Evolutionary conservation across 192 early-diverging fungal species (phyloP), one percentile per base, ranked within the genome.

Genomic region (Rhizophagus prolifer): DNA sequence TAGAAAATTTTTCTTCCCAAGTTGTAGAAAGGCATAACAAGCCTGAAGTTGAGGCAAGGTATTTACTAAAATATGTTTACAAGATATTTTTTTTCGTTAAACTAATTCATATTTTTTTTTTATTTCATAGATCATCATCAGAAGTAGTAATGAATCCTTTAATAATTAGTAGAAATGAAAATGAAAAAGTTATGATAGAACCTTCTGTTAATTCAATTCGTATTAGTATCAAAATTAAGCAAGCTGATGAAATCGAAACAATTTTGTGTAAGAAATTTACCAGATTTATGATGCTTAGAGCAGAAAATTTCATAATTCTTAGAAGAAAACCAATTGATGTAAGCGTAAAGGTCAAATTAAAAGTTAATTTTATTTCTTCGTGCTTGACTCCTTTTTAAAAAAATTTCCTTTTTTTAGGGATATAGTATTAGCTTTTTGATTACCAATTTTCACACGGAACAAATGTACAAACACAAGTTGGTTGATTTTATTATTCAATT

Each of bases 401-500:
- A 44, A 44, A 12, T 31, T 31, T 31, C 2, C 4, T 64, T 61
- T 25, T 65, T 21, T 58, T 81, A 94, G 94, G 96, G 97, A 26
- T 99, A 97, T 83, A 95, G 97, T 79, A 99, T 99, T 79, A 92
- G 90, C 62, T 99, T 99, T 86, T 80, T 99, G 76, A 92, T 99
- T 65, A 99, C 97, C 70, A 97, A 99, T 87, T 88, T 92, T 86
- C 97, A 99, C 78, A 96, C 96, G 4, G 97, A 99, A 83, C 94
- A 94, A 81, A 97, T 99, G 97, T 95, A 90, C 83, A 97, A 97
- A 88, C 96, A 99, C 89, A 99, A 99, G 84, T 85, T 99, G 79
- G 97, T 99, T 13, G 97, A 99, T 85, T 99, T 99, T 83, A 95
- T 97, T 79, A 92, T 99, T 69, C 93, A 97, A 86, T 99, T 99